These are phyloP conservation scores for Emergomyces africanus DNA, from an alignment of 2,329 filamentous ascomycete genomes.

Conservation along the genomic window DNA sequence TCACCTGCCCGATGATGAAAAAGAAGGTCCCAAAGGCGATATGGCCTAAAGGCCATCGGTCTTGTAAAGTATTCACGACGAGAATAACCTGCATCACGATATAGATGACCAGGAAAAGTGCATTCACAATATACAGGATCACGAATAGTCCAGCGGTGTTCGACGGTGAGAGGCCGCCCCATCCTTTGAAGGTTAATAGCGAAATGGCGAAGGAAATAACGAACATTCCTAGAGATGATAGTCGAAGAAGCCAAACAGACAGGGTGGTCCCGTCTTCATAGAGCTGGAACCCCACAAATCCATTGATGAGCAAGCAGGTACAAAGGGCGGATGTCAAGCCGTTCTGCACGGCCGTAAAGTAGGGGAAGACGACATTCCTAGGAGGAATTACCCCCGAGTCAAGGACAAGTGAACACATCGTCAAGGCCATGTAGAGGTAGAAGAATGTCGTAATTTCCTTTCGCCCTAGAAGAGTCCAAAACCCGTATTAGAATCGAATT, in stretches of 20 bases:
- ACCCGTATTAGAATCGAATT: slow-evolving; percentile 4
- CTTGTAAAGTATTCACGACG: slow-evolving; percentile 78
- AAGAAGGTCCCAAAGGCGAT: slow-evolving; percentile 85
- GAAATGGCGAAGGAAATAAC: slow-evolving; percentile 75
- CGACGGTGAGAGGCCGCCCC: slow-evolving; percentile 71
- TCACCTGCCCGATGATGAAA: slow-evolving; percentile 81
- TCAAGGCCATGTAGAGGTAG: slow-evolving; percentile 88
- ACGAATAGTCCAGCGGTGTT: slow-evolving; percentile 85
- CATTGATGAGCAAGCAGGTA: slow-evolving; percentile 86
- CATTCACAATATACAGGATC: slow-evolving; percentile 83
- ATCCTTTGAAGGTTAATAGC: slow-evolving; percentile 83
- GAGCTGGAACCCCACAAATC: slow-evolving; percentile 94
- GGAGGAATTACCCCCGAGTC: slow-evolving; percentile 88
- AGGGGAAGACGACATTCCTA: slow-evolving; percentile 66
- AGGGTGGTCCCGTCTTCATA: slow-evolving; percentile 94
- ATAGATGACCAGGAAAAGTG: slow-evolving; percentile 74
- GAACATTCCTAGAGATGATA: slow-evolving; percentile 70
- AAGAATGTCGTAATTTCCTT: slow-evolving; percentile 81
- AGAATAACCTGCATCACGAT: slow-evolving; percentile 77
- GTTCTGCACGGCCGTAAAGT: slow-evolving; percentile 80
- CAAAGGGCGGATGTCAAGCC: slow-evolving; percentile 76
- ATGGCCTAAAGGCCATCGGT: slow-evolving; percentile 89
- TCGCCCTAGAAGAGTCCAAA: slow-evolving; percentile 35
- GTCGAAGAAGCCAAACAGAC: slow-evolving; percentile 82
- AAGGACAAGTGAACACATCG: slow-evolving; percentile 75